Evolutionary conservation across 306 rosid genomes (phyloP).

Genomic region (Cicer arietinum): DNA sequence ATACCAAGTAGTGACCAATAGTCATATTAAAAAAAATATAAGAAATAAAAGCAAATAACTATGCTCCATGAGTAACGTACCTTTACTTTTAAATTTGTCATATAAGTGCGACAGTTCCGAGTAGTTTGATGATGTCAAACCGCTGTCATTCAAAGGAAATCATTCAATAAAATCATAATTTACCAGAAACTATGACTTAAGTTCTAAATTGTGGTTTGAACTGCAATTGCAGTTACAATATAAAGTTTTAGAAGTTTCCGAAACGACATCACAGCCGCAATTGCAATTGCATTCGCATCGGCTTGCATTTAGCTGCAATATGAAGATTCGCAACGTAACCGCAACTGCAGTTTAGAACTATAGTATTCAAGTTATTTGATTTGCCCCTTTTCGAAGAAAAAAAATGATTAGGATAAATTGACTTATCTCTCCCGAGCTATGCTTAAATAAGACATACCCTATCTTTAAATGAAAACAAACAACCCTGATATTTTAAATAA

Average conservation of each 20-base stretch:
- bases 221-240: too few relatives aligned
- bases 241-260: too few relatives aligned
- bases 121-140: conserved; percentile 87
- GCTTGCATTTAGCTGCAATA: too few relatives aligned
- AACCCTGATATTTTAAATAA: background rate
- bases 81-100: conserved; percentile 84
- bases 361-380: background rate
- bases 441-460: background rate
- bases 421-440: background rate
- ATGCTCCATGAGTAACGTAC: conserved; percentile 51
- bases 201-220: too few relatives aligned
- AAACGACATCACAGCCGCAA: too few relatives aligned
- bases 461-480: background rate
- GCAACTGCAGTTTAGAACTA: too few relatives aligned
- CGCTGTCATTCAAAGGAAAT: conserved; percentile 63
- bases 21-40: conserved; percentile 3
- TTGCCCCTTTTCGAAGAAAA: background rate
- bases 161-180: conserved; percentile 30
- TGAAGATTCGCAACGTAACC: too few relatives aligned
- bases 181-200: conserved; percentile 28
- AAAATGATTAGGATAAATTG: background rate
- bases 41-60: conserved; percentile 21
- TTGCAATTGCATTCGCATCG: too few relatives aligned
- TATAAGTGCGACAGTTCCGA: conserved; percentile 85
- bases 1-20: conserved; percentile 29